phyloP scores from a whole-genome alignment of 441 rosid genomes.

The Eutrema salsugineum region DNA sequence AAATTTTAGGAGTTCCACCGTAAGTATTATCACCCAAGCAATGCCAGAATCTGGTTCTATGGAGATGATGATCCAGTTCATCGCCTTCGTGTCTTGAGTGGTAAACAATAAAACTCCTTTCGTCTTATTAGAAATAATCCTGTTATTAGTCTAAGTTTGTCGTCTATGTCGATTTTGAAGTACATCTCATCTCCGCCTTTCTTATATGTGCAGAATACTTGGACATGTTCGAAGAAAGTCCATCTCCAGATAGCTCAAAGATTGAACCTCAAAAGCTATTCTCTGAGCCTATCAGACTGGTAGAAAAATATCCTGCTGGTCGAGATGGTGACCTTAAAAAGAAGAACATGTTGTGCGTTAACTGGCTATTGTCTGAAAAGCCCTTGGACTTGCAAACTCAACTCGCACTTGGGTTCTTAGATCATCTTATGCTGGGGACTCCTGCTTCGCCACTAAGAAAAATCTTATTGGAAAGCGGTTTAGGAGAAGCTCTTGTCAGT shows the following conservation, averaged over 20 bases:
- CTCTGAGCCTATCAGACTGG: constrained; percentile 66
- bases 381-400: constrained; percentile 90
- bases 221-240: constrained; percentile 71
- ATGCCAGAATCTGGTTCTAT: constrained; percentile 96
- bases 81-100: constrained; percentile 78
- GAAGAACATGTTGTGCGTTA: constrained; percentile 94
- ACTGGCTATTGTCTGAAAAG: constrained; percentile 87
- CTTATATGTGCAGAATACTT: constrained; percentile 62
- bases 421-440: constrained; percentile 95
- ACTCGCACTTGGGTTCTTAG: constrained; percentile 82
- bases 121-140: neutral
- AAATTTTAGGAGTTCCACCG: constrained; percentile 77
- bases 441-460: constrained; percentile 98
- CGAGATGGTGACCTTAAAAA: constrained; percentile 74
- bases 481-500: constrained; percentile 90
- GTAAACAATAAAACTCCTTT: constrained; percentile 38
- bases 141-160: neutral
- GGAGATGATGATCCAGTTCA: constrained; percentile 91
- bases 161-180: neutral
- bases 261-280: constrained; percentile 62
- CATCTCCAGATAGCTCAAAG: constrained; percentile 63
- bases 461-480: constrained; percentile 87
- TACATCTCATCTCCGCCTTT: constrained; percentile 3
- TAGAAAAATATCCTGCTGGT: constrained; percentile 86
- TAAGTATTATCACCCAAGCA: constrained; percentile 93